Evolutionary conservation across 371 early-diverging fungal species (phyloP), one percentile per base, ranked within the genome.

Genomic region (Dichotomocladium elegans): DNA sequence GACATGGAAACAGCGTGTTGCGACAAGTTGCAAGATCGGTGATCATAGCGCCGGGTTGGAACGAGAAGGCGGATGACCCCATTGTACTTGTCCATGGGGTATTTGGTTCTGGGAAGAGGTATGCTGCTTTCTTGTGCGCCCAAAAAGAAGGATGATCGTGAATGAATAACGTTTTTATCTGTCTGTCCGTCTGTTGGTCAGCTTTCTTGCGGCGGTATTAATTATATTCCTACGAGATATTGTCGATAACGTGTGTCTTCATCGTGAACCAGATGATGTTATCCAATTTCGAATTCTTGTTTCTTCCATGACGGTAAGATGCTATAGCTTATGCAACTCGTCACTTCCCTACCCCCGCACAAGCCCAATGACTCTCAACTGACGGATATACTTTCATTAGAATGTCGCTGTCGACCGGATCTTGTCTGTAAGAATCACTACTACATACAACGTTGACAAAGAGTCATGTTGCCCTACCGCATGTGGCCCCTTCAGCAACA

Each of bases 331-430:
- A n/a, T n/a, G n/a, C n/a, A n/a, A n/a, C n/a, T n/a, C 28, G 15
- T 57, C 22, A 24, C 21, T 3, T 30, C n/a, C 14, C 44, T 11
- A 49, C 10, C 2, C n/a, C 10, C 35, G 17, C 35, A 17, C 45
- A 2, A n/a, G 37, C 10, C 19, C 24, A 28, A 7, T n/a, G 27
- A 15, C n/a, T 35, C 3, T 41, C 7, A 34, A 29, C 19, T 34
- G 22, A 34, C 15, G 34, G 11, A n/a, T 27, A 17, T 33, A 8
- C 9, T 42, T 21, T 10, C 31, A n/a, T 19, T 52, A 70, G 69
- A 91, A 90, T 59, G 92, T 94, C 4, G 96, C 96, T 4, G 95
- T 95, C 3, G 96, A 95, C 63, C 82, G 92, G 30, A 89, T 95
- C 44, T 66, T 95, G 19, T 58, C 55, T 60, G 81, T 74, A 68